Evolutionary conservation across 768 basidiomycete species (phyloP), one percentile per base, ranked within the genome.

Genomic region (Termitomyces sp.): DNA sequence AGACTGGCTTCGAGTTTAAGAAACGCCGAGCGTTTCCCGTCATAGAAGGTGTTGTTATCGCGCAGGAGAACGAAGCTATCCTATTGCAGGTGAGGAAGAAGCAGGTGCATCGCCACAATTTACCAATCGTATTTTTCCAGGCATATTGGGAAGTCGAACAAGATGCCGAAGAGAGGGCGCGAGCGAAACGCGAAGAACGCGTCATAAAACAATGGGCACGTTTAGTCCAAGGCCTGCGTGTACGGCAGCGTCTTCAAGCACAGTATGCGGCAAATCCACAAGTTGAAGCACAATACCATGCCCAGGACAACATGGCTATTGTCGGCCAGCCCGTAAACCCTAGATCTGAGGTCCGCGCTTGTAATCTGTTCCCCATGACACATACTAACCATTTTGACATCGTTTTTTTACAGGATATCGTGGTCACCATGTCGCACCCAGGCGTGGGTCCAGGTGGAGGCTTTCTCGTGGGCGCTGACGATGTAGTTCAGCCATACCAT

Each of bases 1-100:
- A 98, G 95, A 93, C 86, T 56, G 90, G 94, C 14, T 99, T 98
- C 69, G 96, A 98, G 70, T 99, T 98, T 75, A 92, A 86, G 67
- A 94, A 95, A 69, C 86, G 91, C 33, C 81, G 88, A 50, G 96
- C 97, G 0, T 83, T 83, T 57, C 96, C 96, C 3, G 75, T 92
- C 57, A 74, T 96, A 33, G 82, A 86, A 53, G 96, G 96, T 11
- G 79, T 99, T 2, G 94, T 98, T 28, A 78, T 93, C 28, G 91
- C 95, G 15, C 77, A 77, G 40, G 94, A 95, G 69, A 83, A 91
- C 61, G 89, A 93, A 67, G 73, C 75, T 1, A 68, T 78, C 3
- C 66, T 98, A 15, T 70, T 94, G 28, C 91, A 96, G 75, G 95
- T 89, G 67, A 51, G 78, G 53, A 40, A 45, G 28, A 50, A 56